Evolutionary conservation across 441 rosid species (phyloP).

Genomic region (Adansonia madagascariensis): DNA sequence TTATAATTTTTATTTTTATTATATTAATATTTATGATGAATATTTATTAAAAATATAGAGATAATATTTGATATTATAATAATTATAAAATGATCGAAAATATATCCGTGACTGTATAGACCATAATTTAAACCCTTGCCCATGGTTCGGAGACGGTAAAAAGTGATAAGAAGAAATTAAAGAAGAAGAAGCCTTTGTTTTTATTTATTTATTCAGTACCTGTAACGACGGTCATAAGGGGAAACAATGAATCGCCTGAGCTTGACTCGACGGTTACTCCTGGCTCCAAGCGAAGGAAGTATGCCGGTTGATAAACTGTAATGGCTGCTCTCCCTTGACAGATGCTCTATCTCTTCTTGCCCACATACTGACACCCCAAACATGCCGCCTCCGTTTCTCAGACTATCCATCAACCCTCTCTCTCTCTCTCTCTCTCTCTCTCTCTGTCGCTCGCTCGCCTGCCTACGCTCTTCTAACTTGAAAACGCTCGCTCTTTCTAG

Average conservation of each 20-base stretch:
- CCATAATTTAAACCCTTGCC: too few relatives aligned
- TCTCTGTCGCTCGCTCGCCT: not conserved
- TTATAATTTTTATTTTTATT: too few relatives aligned
- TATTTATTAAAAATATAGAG: too few relatives aligned
- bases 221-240: constrained; percentile 86
- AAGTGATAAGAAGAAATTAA: not conserved
- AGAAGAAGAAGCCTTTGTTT: not conserved
- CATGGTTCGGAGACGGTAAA: too few relatives aligned
- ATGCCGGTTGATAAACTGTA: constrained; percentile 82
- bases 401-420: constrained; percentile 39
- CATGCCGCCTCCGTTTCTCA: constrained; percentile 34
- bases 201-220: constrained; percentile 37
- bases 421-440: not conserved
- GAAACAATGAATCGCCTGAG: constrained; percentile 64
- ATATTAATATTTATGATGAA: too few relatives aligned
- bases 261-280: constrained; percentile 72
- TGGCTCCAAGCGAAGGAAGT: constrained; percentile 88
- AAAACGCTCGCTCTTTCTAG: not conserved
- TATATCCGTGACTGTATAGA: too few relatives aligned
- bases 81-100: too few relatives aligned
- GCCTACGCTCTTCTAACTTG: not conserved
- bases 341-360: constrained; percentile 67
- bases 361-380: constrained; percentile 50
- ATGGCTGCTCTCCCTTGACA: constrained; percentile 84
- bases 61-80: too few relatives aligned